Evolutionary conservation across 805 yeast genomes (phyloP).

Genomic region (Candida pseudofarinosa): DNA sequence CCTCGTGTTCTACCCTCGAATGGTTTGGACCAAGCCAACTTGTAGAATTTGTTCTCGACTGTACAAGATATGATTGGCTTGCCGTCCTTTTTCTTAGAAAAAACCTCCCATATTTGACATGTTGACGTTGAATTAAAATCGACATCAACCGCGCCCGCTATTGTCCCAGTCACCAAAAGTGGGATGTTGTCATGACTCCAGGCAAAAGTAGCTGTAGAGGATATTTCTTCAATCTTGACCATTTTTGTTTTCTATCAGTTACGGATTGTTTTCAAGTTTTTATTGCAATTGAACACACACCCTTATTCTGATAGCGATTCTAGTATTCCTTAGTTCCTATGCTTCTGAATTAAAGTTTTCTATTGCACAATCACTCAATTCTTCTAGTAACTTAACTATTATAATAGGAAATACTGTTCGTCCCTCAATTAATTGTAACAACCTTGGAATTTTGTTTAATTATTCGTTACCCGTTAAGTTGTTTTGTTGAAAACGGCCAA

Average conservation of each 20-base stretch:
- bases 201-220: slow-evolving; percentile 89
- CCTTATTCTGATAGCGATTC: neutral
- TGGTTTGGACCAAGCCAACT: slow-evolving; percentile 76
- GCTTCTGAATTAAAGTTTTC: neutral
- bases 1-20: slow-evolving; percentile 47
- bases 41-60: slow-evolving; percentile 53
- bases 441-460: neutral
- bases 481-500: neutral
- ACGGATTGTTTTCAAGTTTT: neutral
- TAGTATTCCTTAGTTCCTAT: neutral
- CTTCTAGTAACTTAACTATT: neutral
- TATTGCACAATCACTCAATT: neutral
- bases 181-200: slow-evolving; percentile 85
- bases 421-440: neutral
- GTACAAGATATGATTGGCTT: slow-evolving; percentile 33
- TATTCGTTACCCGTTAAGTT: neutral
- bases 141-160: slow-evolving; percentile 93
- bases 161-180: slow-evolving; percentile 81
- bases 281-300: neutral
- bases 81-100: slow-evolving; percentile 29
- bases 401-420: neutral
- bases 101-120: slow-evolving; percentile 77
- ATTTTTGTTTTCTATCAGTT: slow-evolving; percentile 22
- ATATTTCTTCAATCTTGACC: slow-evolving; percentile 83
- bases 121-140: slow-evolving; percentile 74